Evolutionary conservation across 2,329 filamentous ascomycete genomes (phyloP).

Genomic region (Colletotrichum sp.): DNA sequence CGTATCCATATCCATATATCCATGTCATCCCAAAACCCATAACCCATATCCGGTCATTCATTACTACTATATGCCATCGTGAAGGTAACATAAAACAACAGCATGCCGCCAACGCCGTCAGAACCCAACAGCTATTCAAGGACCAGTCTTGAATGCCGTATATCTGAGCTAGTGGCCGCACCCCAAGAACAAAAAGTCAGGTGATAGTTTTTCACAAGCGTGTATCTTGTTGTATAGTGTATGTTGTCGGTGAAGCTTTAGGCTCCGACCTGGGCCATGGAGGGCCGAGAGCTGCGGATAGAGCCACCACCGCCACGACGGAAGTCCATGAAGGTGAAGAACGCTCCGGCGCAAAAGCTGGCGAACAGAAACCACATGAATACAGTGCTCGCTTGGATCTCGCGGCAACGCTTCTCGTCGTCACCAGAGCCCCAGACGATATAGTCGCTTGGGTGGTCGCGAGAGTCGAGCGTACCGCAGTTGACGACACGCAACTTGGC

Average conservation of each 20-base stretch:
- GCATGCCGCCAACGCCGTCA: slow-evolving; percentile 10
- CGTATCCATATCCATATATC: slow-evolving; percentile 2
- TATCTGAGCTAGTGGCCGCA: background rate
- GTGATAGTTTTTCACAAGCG: background rate
- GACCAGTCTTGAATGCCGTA: background rate
- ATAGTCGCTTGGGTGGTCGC: slow-evolving; percentile 45
- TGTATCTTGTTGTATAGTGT: background rate
- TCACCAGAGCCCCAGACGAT: slow-evolving; percentile 67
- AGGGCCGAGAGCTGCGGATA: slow-evolving; percentile 47
- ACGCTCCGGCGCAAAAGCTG: slow-evolving; percentile 60
- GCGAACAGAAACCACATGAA: slow-evolving; percentile 83
- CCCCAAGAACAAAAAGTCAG: background rate
- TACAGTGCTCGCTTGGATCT: slow-evolving; percentile 74
- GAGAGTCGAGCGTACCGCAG: slow-evolving; percentile 54
- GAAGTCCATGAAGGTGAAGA: slow-evolving; percentile 59
- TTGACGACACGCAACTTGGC: slow-evolving; percentile 71
- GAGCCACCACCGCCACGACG: slow-evolving; percentile 53
- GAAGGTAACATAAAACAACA: slow-evolving; percentile 6
- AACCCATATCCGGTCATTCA: slow-evolving; percentile 6
- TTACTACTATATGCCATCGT: slow-evolving; percentile 13
- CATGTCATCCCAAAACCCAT: slow-evolving; percentile 11
- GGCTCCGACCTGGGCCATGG: slow-evolving; percentile 62
- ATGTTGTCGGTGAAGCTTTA: slow-evolving; percentile 27
- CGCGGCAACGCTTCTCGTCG: slow-evolving; percentile 69
- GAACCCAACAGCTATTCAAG: background rate